phyloP scores from a whole-genome alignment of 148 eudicot genomes.

The Limonium bicolor region DNA sequence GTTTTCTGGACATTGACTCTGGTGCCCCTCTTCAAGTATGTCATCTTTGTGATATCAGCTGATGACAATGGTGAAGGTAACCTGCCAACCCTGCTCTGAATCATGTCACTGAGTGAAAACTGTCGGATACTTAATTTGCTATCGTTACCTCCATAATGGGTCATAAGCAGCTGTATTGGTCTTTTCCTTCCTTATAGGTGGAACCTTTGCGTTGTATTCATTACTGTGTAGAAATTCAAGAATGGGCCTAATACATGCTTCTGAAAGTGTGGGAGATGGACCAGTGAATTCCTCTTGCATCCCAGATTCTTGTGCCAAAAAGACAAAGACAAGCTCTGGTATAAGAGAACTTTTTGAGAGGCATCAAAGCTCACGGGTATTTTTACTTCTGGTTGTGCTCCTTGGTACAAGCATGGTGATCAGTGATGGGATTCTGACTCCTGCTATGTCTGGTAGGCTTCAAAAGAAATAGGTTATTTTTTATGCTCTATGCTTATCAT shows the following conservation, averaged over 20 bases:
- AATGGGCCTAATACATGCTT: slow-evolving; percentile 16
- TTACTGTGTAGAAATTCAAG: slow-evolving; percentile 23
- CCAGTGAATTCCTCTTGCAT: slow-evolving; percentile 4
- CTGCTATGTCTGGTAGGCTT: slow-evolving; percentile 34
- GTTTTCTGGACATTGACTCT: slow-evolving; percentile 37
- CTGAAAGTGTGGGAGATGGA: slow-evolving; percentile 11
- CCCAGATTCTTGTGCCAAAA: slow-evolving; percentile 5
- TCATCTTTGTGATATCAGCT: slow-evolving; percentile 26
- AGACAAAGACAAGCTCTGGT: slow-evolving; percentile 12
- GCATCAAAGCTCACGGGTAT: slow-evolving; percentile 17
- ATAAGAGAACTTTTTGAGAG: slow-evolving; percentile 21
- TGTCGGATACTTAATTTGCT: too few relatives aligned
- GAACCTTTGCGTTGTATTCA: slow-evolving; percentile 41
- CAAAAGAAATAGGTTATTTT: background rate
- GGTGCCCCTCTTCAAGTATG: slow-evolving; percentile 32
- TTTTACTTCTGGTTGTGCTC: slow-evolving; percentile 27
- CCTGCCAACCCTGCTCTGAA: background rate
- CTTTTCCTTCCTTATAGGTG: slow-evolving; percentile 17
- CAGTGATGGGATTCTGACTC: slow-evolving; percentile 42
- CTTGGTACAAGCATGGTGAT: slow-evolving; percentile 41
- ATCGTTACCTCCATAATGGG: too few relatives aligned
- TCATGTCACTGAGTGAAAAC: too few relatives aligned
- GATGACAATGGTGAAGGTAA: slow-evolving; percentile 44
- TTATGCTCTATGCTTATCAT: background rate
- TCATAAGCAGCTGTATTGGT: too few relatives aligned